Conservation (phyloP, 2,329 filamentous ascomycete genomes). For the Pleomassaria siparia region DNA sequence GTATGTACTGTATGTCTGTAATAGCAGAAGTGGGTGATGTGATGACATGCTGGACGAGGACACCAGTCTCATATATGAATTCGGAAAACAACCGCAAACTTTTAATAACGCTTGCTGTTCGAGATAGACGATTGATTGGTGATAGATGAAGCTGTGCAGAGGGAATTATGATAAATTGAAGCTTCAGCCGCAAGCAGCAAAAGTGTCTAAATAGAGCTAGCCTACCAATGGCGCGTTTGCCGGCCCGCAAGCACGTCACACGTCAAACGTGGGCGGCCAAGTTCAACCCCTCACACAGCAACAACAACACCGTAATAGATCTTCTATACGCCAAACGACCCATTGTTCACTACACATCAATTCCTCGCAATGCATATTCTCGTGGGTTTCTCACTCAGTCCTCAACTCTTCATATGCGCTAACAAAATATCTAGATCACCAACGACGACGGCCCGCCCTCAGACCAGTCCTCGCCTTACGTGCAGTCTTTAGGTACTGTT, state of each 20-base stretch:
- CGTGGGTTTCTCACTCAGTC: constrained; percentile 22
- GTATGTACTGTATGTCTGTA: no score
- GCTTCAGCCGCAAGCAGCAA: no score
- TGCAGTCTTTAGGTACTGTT: constrained; percentile 45
- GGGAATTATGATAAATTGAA: background rate
- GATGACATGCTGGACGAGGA: background rate
- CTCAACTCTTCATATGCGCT: background rate
- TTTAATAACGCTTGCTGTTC: background rate
- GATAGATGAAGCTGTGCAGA: background rate
- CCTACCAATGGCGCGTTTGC: no score
- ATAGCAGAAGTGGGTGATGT: background rate
- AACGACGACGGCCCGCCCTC: constrained; percentile 57
- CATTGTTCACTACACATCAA: background rate
- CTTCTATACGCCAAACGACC: background rate
- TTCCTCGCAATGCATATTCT: constrained; percentile 41
- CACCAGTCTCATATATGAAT: background rate
- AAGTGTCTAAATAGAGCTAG: background rate
- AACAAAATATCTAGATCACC: constrained; percentile 42
- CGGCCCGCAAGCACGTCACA: background rate
- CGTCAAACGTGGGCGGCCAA: background rate
- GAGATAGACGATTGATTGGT: background rate
- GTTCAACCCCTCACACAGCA: background rate
- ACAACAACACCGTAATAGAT: no score
- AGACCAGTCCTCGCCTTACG: constrained; percentile 51
- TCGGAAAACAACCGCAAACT: background rate